Evolutionary conservation across 108 stramenopile genomes (phyloP), one percentile per base, ranked within the genome.

Genomic region (Cyclotella cryptica): DNA sequence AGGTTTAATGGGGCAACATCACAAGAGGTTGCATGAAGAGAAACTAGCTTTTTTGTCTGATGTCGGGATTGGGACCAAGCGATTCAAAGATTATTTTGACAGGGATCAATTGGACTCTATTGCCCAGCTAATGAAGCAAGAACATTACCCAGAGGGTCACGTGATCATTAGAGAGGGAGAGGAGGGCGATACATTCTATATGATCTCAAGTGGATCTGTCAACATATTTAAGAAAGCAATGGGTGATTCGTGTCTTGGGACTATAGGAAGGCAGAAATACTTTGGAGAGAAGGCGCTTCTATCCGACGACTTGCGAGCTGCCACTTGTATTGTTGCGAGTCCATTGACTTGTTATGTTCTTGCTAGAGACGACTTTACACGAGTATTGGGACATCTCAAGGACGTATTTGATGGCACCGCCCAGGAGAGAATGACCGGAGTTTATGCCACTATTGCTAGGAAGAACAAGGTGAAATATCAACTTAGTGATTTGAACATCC

Each of bases 151-250:
- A 22, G 49, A 53, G 18, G 92, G 88, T 6, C 74, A 81, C 11
- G 69, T 68, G 15, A 88, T 95, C 21, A 67, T 92, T 59, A 59
- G 86, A n/a, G 72, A 93, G 79, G 90, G 92, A 46, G 93, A 96
- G 19, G 62, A 59, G 12, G 93, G 92, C 5, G 80, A 93, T 58
- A 84, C 71, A 1, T 85, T 88, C 47, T 90, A 87, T 78, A 87
- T 90, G 65, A 83, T 90, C 58, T 71, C 70, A 47, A 80, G 51
- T 62, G 86, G 86, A 7, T 75, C 45, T 45, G 83, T 84, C 3
- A 47, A 69, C 40, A 68, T 86, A 21, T 74, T 29, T 22, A 77
- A 63, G 14, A 68, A 72, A 39, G 82, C 46, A 3, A 52, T 84
- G 28, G 73, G 71, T 6, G 70, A 58, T 27, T 29, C 14, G 19